phyloP scores from a whole-genome alignment of 2,329 filamentous ascomycete genomes.

The Cryphonectria radicalis region DNA sequence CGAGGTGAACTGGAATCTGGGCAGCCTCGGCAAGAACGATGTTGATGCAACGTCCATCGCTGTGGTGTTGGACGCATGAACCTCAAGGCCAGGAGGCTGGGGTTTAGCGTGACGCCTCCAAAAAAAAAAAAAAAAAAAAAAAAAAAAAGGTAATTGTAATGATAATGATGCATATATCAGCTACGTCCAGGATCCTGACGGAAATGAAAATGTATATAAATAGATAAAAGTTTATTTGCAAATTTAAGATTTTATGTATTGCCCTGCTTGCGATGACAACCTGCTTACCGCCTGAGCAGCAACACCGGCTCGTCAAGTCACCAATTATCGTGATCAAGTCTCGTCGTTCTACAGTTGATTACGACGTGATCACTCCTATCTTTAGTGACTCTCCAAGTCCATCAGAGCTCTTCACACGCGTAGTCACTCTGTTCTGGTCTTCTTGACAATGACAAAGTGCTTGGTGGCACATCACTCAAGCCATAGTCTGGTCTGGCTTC shows the following conservation, averaged over 20 bases:
- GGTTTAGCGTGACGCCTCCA: neutral
- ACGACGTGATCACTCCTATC: neutral
- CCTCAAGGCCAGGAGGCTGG: neutral
- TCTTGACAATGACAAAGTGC: neutral
- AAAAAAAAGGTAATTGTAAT: neutral
- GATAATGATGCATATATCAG: neutral
- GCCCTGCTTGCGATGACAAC: neutral
- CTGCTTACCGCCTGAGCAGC: neutral
- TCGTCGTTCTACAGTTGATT: neutral
- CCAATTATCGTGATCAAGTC: neutral
- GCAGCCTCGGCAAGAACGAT: conserved; percentile 35
- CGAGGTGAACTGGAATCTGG: conserved; percentile 37
- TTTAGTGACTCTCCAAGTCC: neutral
- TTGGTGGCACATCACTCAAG: no score
- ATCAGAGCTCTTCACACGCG: neutral
- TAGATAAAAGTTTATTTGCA: neutral
- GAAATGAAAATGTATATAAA: neutral
- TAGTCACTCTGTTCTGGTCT: no score
- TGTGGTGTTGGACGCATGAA: conserved; percentile 25
- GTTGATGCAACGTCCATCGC: conserved; percentile 27
- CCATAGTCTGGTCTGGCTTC: no score
- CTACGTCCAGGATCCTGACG: neutral
- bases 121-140: no score
- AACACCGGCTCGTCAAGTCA: neutral
- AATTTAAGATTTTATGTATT: no score